These are phyloP conservation scores for Lipomyces sp. DNA, from an alignment of 805 yeast species.

Conservation along the genomic window DNA sequence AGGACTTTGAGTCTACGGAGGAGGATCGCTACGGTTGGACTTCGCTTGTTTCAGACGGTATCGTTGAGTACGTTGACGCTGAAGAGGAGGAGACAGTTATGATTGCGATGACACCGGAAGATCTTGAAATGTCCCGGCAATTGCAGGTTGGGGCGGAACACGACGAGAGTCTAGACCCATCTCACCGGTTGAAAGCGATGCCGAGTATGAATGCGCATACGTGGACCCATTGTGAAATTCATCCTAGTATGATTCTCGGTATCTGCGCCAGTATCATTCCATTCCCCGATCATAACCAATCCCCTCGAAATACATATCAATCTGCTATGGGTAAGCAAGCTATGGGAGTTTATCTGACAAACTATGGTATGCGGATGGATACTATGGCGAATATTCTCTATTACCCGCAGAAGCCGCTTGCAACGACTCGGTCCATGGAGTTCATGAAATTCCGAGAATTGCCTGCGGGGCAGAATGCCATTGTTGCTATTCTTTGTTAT, in stretches of 20 bases:
- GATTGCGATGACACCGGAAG: constrained; percentile 99
- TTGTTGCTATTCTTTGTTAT: constrained; percentile 97
- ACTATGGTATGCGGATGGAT: constrained; percentile 96
- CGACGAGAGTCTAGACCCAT: constrained; percentile 65
- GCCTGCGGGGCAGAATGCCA: constrained; percentile 99
- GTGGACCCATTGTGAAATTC: constrained; percentile 98
- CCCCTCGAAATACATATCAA: constrained; percentile 98
- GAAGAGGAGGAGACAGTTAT: constrained; percentile 98
- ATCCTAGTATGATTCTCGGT: constrained; percentile 98
- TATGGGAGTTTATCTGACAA: constrained; percentile 97
- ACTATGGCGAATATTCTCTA: constrained; percentile 98
- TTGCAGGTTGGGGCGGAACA: constrained; percentile 50
- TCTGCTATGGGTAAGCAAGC: constrained; percentile 99
- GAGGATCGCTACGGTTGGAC: constrained; percentile 79
- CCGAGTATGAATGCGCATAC: constrained; percentile 70
- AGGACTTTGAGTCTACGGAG: constrained; percentile 55
- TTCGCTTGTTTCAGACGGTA: constrained; percentile 78
- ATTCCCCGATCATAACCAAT: constrained; percentile 99
- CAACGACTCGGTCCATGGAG: constrained; percentile 98
- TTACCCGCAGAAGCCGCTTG: constrained; percentile 97
- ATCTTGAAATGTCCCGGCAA: constrained; percentile 67
- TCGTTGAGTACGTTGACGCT: constrained; percentile 96
- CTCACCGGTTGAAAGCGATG: constrained; percentile 80
- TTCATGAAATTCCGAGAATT: constrained; percentile 94
- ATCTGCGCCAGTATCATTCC: constrained; percentile 99